A percentile compares a stretch with the other conserved stretches of the same genome.
phyloP scores from a whole-genome alignment of 192 early-diverging fungal genomes.

The Diversispora eburnea region DNA sequence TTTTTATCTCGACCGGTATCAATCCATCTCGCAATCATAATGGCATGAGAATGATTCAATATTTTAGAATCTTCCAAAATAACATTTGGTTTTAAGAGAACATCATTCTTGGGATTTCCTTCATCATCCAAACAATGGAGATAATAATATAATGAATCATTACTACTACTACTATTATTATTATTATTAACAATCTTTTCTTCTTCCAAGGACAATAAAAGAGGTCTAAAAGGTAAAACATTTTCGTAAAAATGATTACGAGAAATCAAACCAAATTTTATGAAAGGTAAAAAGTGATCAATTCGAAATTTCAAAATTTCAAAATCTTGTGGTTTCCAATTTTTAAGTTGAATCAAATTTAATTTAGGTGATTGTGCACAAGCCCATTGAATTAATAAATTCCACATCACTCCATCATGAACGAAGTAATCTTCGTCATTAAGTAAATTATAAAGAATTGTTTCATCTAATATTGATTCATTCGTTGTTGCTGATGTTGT shows the following conservation, averaged over 20 bases:
- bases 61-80: constrained; percentile 16
- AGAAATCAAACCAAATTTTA: constrained; percentile 9
- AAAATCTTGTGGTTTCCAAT: constrained; percentile 1
- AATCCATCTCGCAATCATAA: constrained; percentile 23
- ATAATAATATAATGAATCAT: constrained; percentile 11
- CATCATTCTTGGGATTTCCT: background rate
- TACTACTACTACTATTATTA: background rate
- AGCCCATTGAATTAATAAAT: constrained; percentile 15
- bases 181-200: too few species aligned
- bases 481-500: background rate
- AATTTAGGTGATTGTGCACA: background rate
- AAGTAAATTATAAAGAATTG: constrained; percentile 7
- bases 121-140: constrained; percentile 5
- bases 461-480: background rate
- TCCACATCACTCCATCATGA: constrained; percentile 9
- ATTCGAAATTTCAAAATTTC: background rate
- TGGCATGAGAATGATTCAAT: constrained; percentile 16
- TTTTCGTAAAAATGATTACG: constrained; percentile 20
- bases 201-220: background rate
- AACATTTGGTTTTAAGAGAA: background rate
- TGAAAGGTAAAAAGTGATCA: constrained; percentile 2
- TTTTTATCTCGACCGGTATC: constrained; percentile 6
- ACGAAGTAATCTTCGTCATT: constrained; percentile 1
- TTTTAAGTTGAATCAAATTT: background rate
- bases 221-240: constrained; percentile 2